phyloP scores from a whole-genome alignment of 2,329 filamentous ascomycete species.

The Monilinia laxa region DNA sequence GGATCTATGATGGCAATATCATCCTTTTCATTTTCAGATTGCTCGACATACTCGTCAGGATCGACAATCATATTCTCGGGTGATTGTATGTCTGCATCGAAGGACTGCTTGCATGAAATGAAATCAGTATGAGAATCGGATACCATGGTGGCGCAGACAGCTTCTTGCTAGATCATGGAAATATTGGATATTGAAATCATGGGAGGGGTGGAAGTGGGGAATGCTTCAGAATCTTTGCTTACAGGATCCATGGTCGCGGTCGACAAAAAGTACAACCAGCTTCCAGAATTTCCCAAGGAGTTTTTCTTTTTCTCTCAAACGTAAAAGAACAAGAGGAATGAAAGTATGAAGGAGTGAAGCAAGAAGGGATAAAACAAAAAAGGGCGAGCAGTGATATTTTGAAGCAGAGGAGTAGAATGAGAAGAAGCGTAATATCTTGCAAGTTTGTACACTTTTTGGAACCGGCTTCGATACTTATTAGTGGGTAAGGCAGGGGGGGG shows the following conservation, averaged over 20 bases:
- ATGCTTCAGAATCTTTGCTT: constrained; percentile 25
- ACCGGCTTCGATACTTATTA: not conserved
- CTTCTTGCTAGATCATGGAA: not conserved
- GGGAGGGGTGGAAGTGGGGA: constrained; percentile 18
- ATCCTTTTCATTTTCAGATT: constrained; percentile 41
- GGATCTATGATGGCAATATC: constrained; percentile 45
- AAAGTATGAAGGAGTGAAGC: not conserved
- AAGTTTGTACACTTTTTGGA: not conserved
- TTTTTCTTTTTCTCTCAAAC: not conserved
- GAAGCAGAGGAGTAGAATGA: not conserved
- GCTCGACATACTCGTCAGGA: constrained; percentile 37
- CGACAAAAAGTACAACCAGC: constrained; percentile 15
- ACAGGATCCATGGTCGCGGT: constrained; percentile 26
- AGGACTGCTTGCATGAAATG: constrained; percentile 29
- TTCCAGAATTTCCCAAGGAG: constrained; percentile 2
- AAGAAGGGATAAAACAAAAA: too few relatives aligned
- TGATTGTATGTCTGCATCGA: constrained; percentile 36
- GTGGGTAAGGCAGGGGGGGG: not conserved
- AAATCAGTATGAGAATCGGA: constrained; percentile 7
- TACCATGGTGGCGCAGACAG: constrained; percentile 10
- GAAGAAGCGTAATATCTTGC: constrained; percentile 1
- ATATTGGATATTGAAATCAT: constrained; percentile 6
- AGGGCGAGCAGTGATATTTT: too few relatives aligned
- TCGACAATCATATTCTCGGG: constrained; percentile 41
- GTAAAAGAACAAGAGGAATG: not conserved